Evolutionary conservation across 495 filamentous ascomycete species (phyloP), one percentile per base, ranked within the genome.

Genomic region (Neurospora tetraspora): DNA sequence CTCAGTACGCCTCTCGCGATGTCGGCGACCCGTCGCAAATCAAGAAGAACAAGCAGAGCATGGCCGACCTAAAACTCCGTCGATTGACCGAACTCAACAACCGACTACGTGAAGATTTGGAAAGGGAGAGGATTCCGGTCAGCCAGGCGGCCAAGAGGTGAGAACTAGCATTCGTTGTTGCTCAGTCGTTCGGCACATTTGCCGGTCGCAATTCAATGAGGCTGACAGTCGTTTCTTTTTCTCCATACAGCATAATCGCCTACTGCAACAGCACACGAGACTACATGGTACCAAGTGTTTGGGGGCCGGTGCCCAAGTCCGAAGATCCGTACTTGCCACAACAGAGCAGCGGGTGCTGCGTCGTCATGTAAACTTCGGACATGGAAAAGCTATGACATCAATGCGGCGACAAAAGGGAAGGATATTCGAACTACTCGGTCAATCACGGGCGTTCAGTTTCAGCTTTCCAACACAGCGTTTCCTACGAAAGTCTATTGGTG

Each of bases 21-120:
- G 83, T 85, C 73, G 84, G 86, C 82, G 87, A 89, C 80, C 87
- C 86, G 77, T 86, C 85, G 78, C 86, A 88, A 76, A 91, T 94
- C 79, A 96, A 91, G 88, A 96, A 94, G 85, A 98, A 96, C 88
- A 98, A 97, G 87, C 96, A 99, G 83, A 96, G 93, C 82, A 97
- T 98, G 90, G 96, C 96, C 69, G 96, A 98, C 83, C 89, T 98
- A 71, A 99, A 98, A 86, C 89, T 98, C 76, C 92, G 96, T 75
- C 92, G 96, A 61, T 86, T 99, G 82, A 98, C 93, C 69, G 96
- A 99, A 84, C 89, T 99, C 80, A 99, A 98, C 86, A 90, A 91
- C 77, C 90, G 96, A 75, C 86, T 99, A 80, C 89, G 93, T 77
- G 96, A 99, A 82, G 96, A 99, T 84, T 85, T 99, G 72, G 96